Base-by-base conservation (phyloP, 2,329 filamentous ascomycete genomes). In the Rutstroemia sp. region DNA sequence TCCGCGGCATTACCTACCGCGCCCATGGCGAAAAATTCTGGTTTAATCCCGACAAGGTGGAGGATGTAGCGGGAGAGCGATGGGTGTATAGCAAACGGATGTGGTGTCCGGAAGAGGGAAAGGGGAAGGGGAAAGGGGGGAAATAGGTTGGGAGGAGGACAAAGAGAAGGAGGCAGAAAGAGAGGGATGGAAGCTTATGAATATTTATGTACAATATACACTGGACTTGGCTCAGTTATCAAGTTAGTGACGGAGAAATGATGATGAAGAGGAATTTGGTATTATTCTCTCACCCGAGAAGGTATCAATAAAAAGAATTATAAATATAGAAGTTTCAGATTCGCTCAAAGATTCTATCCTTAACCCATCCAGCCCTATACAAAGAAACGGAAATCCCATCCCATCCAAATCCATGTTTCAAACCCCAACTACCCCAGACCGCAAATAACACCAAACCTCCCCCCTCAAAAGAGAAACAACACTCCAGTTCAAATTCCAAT, bases 51-150 rank as follows among this genome's bases (percentile, higher is more conserved):
- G 46, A 56, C 37, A 42, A 48, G 56, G 41, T 21, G n/a, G 61
- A 63, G 56, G 56, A 63, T 61, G 37, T 63, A 14, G 39, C 30
- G 38, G 51, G 37, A 2, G 56, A 61, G 42, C 47, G 37, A 42
- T 63, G 57, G 57, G 42, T 58, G 42, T 61, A 61, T 51, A 19
- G 19, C 17, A 47, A 56, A 51, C 53, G 46, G 42, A 25, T 61
- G 51, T 61, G 58, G 58, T 61, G 60, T 59, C 12, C 19, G 23
- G 44, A 14, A 16, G 38, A 41, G 23, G n/a, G 2, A 5, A 37
- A 6, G 5, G 19, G 19, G 7, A 37, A 10, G 5, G 19, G 19
- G 17, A 3, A n/a, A 12, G 25, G 46, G 46, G 27, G 10, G 23
- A 34, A 16, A 16, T 12, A 27, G n/a, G n/a, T 3, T 23, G 19